Evolutionary conservation across 352 stramenopile genomes (phyloP), one percentile per base, ranked within the genome.

Genomic region (Elongisporangium senticosum): DNA sequence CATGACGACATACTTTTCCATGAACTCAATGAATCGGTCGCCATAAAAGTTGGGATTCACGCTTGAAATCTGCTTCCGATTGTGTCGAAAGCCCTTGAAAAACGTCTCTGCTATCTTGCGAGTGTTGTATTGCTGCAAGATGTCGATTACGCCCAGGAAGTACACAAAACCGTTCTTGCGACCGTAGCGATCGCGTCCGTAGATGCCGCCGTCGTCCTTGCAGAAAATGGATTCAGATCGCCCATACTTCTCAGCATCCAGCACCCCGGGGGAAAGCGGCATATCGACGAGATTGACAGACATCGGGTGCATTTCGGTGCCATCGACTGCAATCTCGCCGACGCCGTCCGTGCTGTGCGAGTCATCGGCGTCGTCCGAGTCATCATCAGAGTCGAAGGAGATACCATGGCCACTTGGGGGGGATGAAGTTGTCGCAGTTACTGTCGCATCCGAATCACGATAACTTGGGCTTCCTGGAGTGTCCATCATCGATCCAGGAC

Each of bases 131-230:
- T 96, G 86, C 74, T 98, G 91, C 51, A 98, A 51, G 50, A 98
- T 98, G 65, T 98, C 93, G 58, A 98, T 98, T 47, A 98, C 79
- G 22, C 92, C 89, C 49, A 95, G 64, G 72, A 95, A 97, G 61
- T 97, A 97, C 33, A 97, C 77, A 17, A 80, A 86, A 3, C 83
- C 83, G 62, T 89, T 92, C 73, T 88, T 87, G 49, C 72, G 71
- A 5, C 80, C 78, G 51, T 77, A 56, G 15, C 70, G 71, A 22
- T 86, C 77, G 43, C 79, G 74, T 6, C 80, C 83, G 54, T 74
- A 87, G 55, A 93, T 86, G 23, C 83, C 83, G 26, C 83, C 83
- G 19, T 88, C 71, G 51, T 93, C 79, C 49, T 83, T 78, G 65
- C 79, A 87, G 53, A 93, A 93, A 10, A 89, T 65, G 5, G 80